Evolutionary conservation across 495 filamentous ascomycete genomes (phyloP).

Genomic region (Podospora pseudocomata): DNA sequence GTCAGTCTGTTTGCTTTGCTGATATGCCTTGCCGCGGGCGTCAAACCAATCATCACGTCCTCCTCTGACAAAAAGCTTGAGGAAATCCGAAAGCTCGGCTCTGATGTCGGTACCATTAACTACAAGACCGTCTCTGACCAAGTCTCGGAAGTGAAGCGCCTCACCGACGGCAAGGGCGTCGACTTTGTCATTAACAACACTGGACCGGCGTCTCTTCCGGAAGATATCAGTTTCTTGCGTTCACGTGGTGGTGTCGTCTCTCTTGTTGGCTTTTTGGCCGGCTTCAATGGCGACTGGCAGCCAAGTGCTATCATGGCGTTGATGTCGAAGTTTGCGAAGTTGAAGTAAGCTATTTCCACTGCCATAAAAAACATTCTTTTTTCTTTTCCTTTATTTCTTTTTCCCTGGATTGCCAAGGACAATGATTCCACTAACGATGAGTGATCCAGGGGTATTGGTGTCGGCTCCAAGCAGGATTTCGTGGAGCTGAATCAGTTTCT

Average conservation of each 20-base stretch:
- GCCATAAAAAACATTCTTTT: too few relatives aligned
- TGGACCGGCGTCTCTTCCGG: conserved; percentile 23
- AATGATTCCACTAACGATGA: conserved; percentile 1
- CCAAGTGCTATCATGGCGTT: conserved; percentile 16
- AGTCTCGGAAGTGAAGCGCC: conserved; percentile 21
- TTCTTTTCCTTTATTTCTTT: too few relatives aligned
- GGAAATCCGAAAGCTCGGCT: background rate
- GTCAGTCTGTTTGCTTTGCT: conserved; percentile 23
- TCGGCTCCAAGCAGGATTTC: conserved; percentile 36
- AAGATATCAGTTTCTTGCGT: conserved; percentile 12
- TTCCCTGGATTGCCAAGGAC: too few relatives aligned
- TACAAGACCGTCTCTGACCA: conserved; percentile 27
- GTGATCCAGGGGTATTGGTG: conserved; percentile 33
- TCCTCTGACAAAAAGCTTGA: conserved; percentile 35
- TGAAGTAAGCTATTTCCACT: conserved; percentile 3
- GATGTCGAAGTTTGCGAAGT: conserved; percentile 18
- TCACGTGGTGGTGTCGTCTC: conserved; percentile 12
- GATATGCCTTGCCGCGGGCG: conserved; percentile 25
- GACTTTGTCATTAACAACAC: conserved; percentile 29
- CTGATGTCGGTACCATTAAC: conserved; percentile 21
- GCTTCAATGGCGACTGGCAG: conserved; percentile 15
- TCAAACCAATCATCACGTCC: conserved; percentile 39
- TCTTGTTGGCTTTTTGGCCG: conserved; percentile 22
- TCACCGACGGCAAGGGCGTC: conserved; percentile 35
- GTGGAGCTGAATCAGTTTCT: conserved; percentile 36